phyloP scores from a whole-genome alignment of 352 stramenopile species.

The Pythium sukuiense region DNA sequence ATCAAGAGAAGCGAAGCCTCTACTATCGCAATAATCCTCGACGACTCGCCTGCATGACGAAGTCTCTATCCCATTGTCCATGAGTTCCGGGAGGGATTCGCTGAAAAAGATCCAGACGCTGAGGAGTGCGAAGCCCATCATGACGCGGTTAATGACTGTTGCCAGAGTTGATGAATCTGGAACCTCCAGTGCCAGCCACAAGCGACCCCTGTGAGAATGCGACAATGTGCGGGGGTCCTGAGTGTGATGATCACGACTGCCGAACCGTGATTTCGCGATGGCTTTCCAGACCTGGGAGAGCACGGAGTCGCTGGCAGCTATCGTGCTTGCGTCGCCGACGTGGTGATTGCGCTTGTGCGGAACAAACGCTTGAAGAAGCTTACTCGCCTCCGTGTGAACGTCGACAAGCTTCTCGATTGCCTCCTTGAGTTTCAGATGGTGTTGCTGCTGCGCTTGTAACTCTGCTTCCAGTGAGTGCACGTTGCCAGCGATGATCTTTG shows the following conservation, averaged over 20 bases:
- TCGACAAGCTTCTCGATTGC: slow-evolving; percentile 38
- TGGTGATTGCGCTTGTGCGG: slow-evolving; percentile 43
- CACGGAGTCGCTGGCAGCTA: slow-evolving; percentile 27
- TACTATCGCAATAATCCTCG: slow-evolving; percentile 46
- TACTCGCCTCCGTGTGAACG: slow-evolving; percentile 40
- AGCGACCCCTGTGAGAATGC: slow-evolving; percentile 35
- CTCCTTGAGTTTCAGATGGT: slow-evolving; percentile 50
- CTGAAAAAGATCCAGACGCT: slow-evolving; percentile 73
- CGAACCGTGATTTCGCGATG: slow-evolving; percentile 35
- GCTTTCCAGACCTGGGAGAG: slow-evolving; percentile 46
- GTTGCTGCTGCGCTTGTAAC: slow-evolving; percentile 34
- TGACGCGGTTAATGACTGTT: slow-evolving; percentile 49
- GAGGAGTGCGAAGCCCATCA: slow-evolving; percentile 53
- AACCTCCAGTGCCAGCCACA: slow-evolving; percentile 64
- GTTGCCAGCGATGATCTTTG: not conserved
- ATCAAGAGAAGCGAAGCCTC: slow-evolving; percentile 34
- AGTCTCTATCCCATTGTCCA: slow-evolving; percentile 43
- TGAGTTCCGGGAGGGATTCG: slow-evolving; percentile 69
- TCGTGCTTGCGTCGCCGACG: not conserved
- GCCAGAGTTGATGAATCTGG: slow-evolving; percentile 58
- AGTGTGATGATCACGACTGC: slow-evolving; percentile 13
- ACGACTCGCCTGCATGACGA: slow-evolving; percentile 48
- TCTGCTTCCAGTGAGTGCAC: slow-evolving; percentile 24
- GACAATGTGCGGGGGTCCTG: slow-evolving; percentile 17
- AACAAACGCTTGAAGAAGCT: slow-evolving; percentile 49